Percentiles rank a stretch among this genome's conserved stretches.
These are phyloP conservation scores for Neoconidiobolus thromboides DNA, from an alignment of 371 early-diverging fungal genomes.

Conservation along the genomic window DNA sequence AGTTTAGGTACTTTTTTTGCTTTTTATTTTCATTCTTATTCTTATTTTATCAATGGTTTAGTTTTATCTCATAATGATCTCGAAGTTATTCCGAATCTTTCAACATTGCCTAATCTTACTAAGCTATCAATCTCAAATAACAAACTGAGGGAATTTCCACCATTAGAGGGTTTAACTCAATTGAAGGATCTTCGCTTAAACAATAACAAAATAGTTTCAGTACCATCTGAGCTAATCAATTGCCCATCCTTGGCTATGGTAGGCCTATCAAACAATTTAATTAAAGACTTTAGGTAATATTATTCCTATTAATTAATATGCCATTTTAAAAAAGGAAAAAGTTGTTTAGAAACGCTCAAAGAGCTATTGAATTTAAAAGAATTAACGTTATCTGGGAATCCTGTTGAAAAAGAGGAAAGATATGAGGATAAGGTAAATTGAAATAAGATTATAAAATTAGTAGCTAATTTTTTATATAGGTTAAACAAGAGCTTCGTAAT, in stretches of 20 bases:
- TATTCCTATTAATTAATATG: background rate
- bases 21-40: too few relatives aligned
- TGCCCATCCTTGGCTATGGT: constrained; percentile 39
- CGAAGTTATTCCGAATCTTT: constrained; percentile 30
- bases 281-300: constrained; percentile 31
- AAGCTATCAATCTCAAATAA: constrained; percentile 66
- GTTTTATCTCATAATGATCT: constrained; percentile 68
- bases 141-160: constrained; percentile 39
- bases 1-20: constrained; percentile 30
- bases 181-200: constrained; percentile 58
- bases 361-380: constrained; percentile 37
- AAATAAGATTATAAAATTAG: background rate
- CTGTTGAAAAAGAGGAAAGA: constrained; percentile 34
- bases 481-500: constrained; percentile 22
- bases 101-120: constrained; percentile 29
- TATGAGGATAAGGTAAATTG: constrained; percentile 36
- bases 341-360: constrained; percentile 39
- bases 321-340: constrained; percentile 1
- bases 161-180: constrained; percentile 26
- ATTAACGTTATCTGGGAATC: constrained; percentile 64
- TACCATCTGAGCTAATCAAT: constrained; percentile 37
- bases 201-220: constrained; percentile 43
- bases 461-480: background rate
- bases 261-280: constrained; percentile 51
- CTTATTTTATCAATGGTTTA: background rate